Conservation (phyloP, 257 asterid species). For the Penstemon barbatus region DNA sequence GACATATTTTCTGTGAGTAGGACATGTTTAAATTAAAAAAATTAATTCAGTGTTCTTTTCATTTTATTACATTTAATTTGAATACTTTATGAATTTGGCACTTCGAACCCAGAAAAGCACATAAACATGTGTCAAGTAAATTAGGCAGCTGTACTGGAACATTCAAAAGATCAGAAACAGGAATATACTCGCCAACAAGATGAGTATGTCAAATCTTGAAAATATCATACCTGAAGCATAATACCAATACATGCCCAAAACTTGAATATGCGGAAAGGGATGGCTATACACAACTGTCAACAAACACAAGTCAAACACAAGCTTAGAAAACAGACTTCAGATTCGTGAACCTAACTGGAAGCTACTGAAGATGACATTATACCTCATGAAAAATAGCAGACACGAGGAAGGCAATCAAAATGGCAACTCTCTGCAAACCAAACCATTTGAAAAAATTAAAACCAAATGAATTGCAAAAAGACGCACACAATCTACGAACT, state of each 20-base stretch:
- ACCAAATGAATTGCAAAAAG: slow-evolving; percentile 19
- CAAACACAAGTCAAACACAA: slow-evolving; percentile 28
- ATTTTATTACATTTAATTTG: too few species aligned
- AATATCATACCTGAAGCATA: slow-evolving; percentile 78
- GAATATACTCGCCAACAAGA: neutral
- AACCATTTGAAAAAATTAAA: slow-evolving; percentile 20
- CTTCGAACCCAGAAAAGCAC: neutral
- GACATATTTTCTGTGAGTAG: slow-evolving; percentile 2
- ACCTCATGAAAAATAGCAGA: slow-evolving; percentile 99
- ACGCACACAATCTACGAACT: slow-evolving; percentile 19
- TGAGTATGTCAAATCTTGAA: neutral
- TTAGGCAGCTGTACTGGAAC: neutral
- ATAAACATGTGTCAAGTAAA: neutral
- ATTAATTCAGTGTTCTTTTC: too few species aligned
- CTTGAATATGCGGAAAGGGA: slow-evolving; percentile 96
- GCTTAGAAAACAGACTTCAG: slow-evolving; percentile 12
- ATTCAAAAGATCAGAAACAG: neutral
- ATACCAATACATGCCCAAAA: slow-evolving; percentile 94
- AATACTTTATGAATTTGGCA: neutral
- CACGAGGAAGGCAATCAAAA: slow-evolving; percentile 75
- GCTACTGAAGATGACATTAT: slow-evolving; percentile 14
- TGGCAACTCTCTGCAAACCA: slow-evolving; percentile 68
- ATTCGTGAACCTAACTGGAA: slow-evolving; percentile 23
- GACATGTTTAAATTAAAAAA: neutral
- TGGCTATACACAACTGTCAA: slow-evolving; percentile 86